A percentile compares a stretch with the other conserved stretches of the same genome.
Evolutionary conservation across 768 basidiomycete species (phyloP).

Genomic region (Tremella fuciformis): DNA sequence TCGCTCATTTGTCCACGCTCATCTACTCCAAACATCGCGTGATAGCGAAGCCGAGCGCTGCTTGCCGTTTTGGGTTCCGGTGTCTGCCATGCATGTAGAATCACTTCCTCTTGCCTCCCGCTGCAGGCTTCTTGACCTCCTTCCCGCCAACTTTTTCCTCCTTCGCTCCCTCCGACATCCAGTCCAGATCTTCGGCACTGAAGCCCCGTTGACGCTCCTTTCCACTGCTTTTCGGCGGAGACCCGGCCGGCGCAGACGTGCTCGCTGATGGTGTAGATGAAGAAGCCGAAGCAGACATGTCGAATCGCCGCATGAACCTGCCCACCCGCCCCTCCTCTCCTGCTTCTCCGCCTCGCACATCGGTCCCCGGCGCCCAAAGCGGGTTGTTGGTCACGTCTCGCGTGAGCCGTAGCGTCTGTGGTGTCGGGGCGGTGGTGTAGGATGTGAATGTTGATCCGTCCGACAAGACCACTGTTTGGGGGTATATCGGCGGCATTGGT

Average conservation of each 20-base stretch:
- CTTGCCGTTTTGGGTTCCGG: too few species aligned
- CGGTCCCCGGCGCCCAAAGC: conserved; percentile 68
- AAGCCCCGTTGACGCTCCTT: conserved; percentile 16
- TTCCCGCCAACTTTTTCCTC: conserved; percentile 45
- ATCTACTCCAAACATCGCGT: too few species aligned
- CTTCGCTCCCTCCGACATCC: conserved; percentile 50
- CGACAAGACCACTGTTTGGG: conserved; percentile 77
- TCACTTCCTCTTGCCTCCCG: conserved; percentile 45
- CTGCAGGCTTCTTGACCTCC: conserved; percentile 17
- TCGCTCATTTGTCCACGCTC: too few species aligned
- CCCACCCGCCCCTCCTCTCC: conserved; percentile 76
- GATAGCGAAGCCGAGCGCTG: too few species aligned
- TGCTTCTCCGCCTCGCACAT: conserved; percentile 58
- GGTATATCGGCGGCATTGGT: conserved; percentile 79
- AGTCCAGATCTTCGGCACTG: conserved; percentile 42
- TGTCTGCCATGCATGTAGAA: too few species aligned
- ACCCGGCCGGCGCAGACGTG: not conserved
- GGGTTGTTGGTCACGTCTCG: conserved; percentile 88
- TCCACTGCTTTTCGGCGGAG: conserved; percentile 5
- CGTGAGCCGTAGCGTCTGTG: conserved; percentile 66
- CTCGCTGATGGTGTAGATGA: not conserved
- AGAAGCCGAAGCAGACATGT: conserved; percentile 16
- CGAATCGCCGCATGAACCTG: conserved; percentile 73
- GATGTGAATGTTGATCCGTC: conserved; percentile 86
- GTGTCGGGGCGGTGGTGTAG: conserved; percentile 82